phyloP scores from a whole-genome alignment of 345 rosid genomes.

The Sonneratia alba region DNA sequence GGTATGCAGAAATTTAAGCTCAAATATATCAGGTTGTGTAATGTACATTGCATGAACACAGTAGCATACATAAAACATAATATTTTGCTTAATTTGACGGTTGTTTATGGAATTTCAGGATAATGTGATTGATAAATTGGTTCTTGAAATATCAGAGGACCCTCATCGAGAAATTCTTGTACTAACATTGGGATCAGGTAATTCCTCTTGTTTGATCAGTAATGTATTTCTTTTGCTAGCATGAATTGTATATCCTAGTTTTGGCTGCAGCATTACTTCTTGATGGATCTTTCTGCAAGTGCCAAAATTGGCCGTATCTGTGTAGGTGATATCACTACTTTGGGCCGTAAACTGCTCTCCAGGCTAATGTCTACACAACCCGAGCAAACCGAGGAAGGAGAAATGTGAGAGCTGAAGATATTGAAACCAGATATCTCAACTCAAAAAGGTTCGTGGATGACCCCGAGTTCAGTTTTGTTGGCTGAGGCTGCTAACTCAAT shows the following conservation, averaged over 20 bases:
- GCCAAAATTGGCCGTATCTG: not conserved
- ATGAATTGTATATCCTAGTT: not conserved
- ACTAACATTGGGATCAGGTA: not conserved
- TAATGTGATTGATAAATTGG: constrained; percentile 17
- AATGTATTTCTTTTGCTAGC: not conserved
- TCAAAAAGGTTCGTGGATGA: not conserved
- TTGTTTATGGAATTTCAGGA: constrained; percentile 10
- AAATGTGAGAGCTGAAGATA: not conserved
- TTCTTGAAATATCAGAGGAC: constrained; percentile 11
- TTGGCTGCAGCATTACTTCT: not conserved
- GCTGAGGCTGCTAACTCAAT: not conserved
- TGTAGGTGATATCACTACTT: not conserved
- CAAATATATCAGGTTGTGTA: not conserved
- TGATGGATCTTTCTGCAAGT: not conserved
- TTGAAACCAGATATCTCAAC: not conserved
- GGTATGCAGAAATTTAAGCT: constrained; percentile 14
- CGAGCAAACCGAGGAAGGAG: no score
- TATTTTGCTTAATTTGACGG: not conserved
- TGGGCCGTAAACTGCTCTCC: not conserved
- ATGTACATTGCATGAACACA: not conserved
- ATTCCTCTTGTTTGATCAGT: not conserved
- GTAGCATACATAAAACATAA: not conserved
- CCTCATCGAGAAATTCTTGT: constrained; percentile 10
- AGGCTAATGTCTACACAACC: not conserved
- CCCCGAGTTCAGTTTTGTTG: not conserved